Percentiles rank a stretch among this genome's conserved stretches.
Conservation (phyloP, 306 rosid genomes). For the Lathyrus tuberosus region DNA sequence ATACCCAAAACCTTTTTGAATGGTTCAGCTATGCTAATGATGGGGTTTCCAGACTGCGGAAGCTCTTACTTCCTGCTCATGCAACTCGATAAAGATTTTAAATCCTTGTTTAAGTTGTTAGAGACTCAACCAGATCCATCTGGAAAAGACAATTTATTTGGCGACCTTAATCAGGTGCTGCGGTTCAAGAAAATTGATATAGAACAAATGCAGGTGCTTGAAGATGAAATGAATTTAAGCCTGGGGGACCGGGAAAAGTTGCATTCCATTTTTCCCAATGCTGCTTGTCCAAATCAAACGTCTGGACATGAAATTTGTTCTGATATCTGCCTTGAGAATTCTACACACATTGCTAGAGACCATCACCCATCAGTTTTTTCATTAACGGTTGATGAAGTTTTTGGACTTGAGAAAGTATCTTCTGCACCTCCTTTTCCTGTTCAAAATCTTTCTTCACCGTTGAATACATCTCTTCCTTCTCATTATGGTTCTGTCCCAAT, state of each 20-base stretch:
- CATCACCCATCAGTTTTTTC: slow-evolving; percentile 81
- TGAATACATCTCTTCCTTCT: slow-evolving; percentile 57
- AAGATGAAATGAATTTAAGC: slow-evolving; percentile 88
- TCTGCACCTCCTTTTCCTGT: slow-evolving; percentile 54
- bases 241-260: slow-evolving; percentile 77
- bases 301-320: slow-evolving; percentile 62
- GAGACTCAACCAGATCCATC: slow-evolving; percentile 71
- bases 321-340: slow-evolving; percentile 57
- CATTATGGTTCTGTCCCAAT: slow-evolving; percentile 68
- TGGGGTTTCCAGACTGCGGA: slow-evolving; percentile 97
- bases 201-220: slow-evolving; percentile 82
- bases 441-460: slow-evolving; percentile 58
- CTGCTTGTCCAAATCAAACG: slow-evolving; percentile 54
- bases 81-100: slow-evolving; percentile 93
- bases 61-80: slow-evolving; percentile 79
- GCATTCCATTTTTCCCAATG: slow-evolving; percentile 52
- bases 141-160: slow-evolving; percentile 61
- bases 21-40: slow-evolving; percentile 75
- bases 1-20: slow-evolving; percentile 69
- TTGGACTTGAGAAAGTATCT: slow-evolving; percentile 85
- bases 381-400: slow-evolving; percentile 90
- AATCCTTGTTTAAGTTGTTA: slow-evolving; percentile 84
- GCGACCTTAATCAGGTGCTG: slow-evolving; percentile 63
- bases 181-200: slow-evolving; percentile 77
- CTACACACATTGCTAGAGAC: slow-evolving; percentile 63